A percentile compares a stretch with the other conserved stretches of the same genome.
phyloP scores from a whole-genome alignment of 225 moss, liverwort and hornwort species.

The Neckera pumila region DNA sequence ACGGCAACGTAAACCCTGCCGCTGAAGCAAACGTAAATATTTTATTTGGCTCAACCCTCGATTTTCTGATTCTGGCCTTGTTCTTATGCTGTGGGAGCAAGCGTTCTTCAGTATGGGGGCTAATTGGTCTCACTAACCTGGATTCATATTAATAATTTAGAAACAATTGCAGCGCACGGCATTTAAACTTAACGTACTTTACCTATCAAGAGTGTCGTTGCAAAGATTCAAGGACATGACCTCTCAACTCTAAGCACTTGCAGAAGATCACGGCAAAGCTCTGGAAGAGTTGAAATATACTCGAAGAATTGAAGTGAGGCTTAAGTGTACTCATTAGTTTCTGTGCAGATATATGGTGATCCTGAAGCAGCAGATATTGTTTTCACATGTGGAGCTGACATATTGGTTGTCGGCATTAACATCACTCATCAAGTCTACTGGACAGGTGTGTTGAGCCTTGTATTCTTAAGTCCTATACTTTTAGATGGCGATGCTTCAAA shows the following conservation, averaged over 20 bases:
- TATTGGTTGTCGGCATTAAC: constrained; percentile 73
- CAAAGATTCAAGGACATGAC: neutral
- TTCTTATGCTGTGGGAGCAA: neutral
- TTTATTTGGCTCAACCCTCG: neutral
- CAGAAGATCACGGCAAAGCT: neutral
- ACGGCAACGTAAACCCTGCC: constrained; percentile 95
- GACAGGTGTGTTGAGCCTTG: constrained; percentile 39
- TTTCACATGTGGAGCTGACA: constrained; percentile 84
- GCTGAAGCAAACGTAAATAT: constrained; percentile 78
- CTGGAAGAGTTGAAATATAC: neutral
- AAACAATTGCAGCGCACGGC: neutral
- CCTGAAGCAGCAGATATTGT: constrained; percentile 96
- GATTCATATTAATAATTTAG: neutral
- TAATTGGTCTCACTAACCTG: neutral
- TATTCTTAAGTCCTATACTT: neutral
- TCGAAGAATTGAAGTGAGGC: neutral
- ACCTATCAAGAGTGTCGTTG: neutral
- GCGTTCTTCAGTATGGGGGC: neutral
- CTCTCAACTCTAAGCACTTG: neutral
- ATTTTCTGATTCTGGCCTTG: neutral
- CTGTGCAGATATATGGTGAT: constrained; percentile 54
- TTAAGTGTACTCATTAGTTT: neutral
- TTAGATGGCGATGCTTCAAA: neutral
- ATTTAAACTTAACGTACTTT: neutral
- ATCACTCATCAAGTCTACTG: constrained; percentile 83